Evolutionary conservation across 495 filamentous ascomycete species (phyloP).

Genomic region (Penicillium manginii): DNA sequence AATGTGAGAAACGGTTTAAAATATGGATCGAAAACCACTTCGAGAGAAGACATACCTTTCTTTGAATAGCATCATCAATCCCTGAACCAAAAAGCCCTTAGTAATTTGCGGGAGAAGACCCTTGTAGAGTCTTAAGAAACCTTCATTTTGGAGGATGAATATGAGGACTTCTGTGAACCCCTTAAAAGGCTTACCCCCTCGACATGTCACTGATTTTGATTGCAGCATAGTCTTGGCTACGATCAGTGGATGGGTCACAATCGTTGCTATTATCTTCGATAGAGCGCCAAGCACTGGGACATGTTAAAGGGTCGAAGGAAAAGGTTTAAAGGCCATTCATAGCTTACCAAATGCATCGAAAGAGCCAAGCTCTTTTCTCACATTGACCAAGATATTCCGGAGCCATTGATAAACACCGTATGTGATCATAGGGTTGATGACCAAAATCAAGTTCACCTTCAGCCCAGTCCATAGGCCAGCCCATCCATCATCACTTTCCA

Average conservation of each 20-base stretch:
- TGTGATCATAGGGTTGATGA: constrained; percentile 91
- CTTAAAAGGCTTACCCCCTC: constrained; percentile 81
- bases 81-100: constrained; percentile 86
- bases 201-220: constrained; percentile 74
- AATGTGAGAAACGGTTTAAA: neutral
- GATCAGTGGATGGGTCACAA: constrained; percentile 85
- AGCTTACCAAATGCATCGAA: constrained; percentile 80
- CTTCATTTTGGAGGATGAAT: constrained; percentile 82
- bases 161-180: constrained; percentile 84
- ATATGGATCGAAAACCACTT: neutral
- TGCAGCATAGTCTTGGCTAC: constrained; percentile 91
- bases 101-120: constrained; percentile 84
- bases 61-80: constrained; percentile 95
- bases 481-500: constrained; percentile 79
- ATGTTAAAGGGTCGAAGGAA: neutral
- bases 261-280: constrained; percentile 83
- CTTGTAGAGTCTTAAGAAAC: constrained; percentile 78
- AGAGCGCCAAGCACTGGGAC: constrained; percentile 73
- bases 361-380: constrained; percentile 66
- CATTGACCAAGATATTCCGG: constrained; percentile 68
- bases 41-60: constrained; percentile 64
- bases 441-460: constrained; percentile 54
- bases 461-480: constrained; percentile 69
- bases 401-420: constrained; percentile 88
- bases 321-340: neutral